Evolutionary conservation across 1,284 basidiomycete species (phyloP).

Genomic region (Laetiporus sulphureus): DNA sequence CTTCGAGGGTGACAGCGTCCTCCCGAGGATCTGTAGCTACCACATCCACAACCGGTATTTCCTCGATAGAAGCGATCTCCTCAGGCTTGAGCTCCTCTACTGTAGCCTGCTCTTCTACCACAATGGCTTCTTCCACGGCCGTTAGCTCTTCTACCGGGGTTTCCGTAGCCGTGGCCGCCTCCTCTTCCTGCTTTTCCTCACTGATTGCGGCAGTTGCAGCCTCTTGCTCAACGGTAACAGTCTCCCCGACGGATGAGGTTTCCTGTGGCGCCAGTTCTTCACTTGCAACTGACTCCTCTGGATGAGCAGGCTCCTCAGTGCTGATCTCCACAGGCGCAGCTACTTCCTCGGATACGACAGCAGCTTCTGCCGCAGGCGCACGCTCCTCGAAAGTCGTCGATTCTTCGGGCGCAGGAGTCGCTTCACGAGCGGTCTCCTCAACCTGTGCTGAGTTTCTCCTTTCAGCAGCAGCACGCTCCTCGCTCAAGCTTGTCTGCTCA

Average conservation of each 20-base stretch:
- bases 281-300: background rate
- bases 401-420: too few relatives aligned
- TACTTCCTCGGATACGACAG: background rate
- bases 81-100: background rate
- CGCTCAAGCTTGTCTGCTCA: too few relatives aligned
- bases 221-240: slow-evolving; percentile 1
- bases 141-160: background rate
- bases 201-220: background rate
- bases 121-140: background rate
- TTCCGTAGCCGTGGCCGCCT: background rate
- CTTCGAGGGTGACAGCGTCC: background rate
- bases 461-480: too few relatives aligned
- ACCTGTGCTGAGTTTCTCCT: too few relatives aligned
- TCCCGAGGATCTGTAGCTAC: background rate
- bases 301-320: background rate
- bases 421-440: too few relatives aligned
- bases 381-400: too few relatives aligned
- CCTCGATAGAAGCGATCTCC: background rate
- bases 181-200: background rate
- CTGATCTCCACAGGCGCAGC: background rate
- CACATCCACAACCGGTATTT: background rate
- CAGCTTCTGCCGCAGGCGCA: background rate
- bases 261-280: background rate
- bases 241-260: slow-evolving; percentile 1
- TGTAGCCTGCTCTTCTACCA: background rate